Evolutionary conservation across 495 filamentous ascomycete species (phyloP).

Genomic region (Penicillium verhagenii): DNA sequence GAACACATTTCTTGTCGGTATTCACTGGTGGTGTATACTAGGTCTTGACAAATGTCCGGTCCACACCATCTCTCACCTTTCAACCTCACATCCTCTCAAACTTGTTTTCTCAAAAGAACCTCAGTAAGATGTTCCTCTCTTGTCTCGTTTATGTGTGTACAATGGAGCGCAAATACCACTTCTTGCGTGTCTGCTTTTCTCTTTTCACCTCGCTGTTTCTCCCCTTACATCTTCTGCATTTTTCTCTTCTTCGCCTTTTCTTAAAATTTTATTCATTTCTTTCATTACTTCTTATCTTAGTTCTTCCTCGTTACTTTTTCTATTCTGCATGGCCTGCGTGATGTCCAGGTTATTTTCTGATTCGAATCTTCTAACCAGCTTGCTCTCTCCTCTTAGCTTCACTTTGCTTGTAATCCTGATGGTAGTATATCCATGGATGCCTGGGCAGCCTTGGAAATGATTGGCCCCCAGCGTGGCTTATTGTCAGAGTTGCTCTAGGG

Average conservation of each 20-base stretch:
- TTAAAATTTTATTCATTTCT: constrained; percentile 27
- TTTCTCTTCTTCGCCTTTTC: constrained; percentile 22
- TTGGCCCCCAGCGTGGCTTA: too few species aligned
- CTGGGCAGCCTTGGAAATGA: too few species aligned
- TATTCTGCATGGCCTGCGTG: constrained; percentile 19
- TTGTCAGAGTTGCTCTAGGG: too few species aligned
- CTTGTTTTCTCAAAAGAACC: constrained; percentile 4
- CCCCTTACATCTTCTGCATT: constrained; percentile 13
- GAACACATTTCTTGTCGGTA: background rate
- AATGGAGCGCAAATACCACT: constrained; percentile 53
- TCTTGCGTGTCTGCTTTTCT: constrained; percentile 28
- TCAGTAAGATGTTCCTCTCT: constrained; percentile 8
- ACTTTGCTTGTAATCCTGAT: constrained; percentile 19
- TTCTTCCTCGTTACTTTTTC: constrained; percentile 17
- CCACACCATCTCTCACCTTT: background rate
- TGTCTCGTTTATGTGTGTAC: constrained; percentile 35
- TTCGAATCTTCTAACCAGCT: background rate
- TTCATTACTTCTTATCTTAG: constrained; percentile 3
- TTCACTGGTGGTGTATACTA: constrained; percentile 1
- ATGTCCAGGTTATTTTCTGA: constrained; percentile 18
- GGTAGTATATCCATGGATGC: background rate
- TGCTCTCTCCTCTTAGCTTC: constrained; percentile 5
- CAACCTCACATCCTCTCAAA: constrained; percentile 1
- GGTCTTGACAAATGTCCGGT: background rate
- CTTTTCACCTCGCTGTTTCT: constrained; percentile 6